These are phyloP conservation scores for Neofusicoccum parvum DNA, from an alignment of 2,329 filamentous ascomycete species.

Conservation along the genomic window DNA sequence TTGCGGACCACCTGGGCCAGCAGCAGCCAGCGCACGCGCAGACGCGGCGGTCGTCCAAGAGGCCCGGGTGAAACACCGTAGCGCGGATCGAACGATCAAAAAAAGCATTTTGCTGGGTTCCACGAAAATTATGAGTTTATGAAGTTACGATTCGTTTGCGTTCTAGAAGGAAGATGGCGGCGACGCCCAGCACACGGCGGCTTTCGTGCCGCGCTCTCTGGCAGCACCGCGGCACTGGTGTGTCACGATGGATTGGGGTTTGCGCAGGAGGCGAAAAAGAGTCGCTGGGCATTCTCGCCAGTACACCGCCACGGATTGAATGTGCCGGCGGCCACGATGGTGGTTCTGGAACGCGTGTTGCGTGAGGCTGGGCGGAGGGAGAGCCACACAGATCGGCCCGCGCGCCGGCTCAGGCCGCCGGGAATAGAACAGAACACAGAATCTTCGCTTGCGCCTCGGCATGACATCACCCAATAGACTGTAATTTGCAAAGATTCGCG, in stretches of 20 bases:
- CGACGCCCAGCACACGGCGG: background rate
- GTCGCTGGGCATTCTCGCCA: background rate
- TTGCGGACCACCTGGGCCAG: slow-evolving; percentile 52
- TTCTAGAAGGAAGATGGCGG: slow-evolving; percentile 5
- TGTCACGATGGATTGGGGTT: background rate
- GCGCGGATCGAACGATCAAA: background rate
- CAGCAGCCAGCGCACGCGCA: slow-evolving; percentile 24
- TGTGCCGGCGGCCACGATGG: background rate
- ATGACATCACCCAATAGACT: slow-evolving; percentile 14
- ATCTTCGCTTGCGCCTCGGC: background rate
- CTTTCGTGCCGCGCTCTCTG: background rate
- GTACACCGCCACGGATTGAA: slow-evolving; percentile 11
- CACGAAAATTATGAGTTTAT: slow-evolving; percentile 7
- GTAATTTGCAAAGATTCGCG: slow-evolving; percentile 7
- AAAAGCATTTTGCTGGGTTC: background rate
- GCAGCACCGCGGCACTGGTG: background rate
- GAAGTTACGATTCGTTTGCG: slow-evolving; percentile 3
- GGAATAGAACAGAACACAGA: slow-evolving; percentile 8
- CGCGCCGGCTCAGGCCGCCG: background rate
- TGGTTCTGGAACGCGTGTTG: slow-evolving; percentile 12
- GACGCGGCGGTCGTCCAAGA: slow-evolving; percentile 35
- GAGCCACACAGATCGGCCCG: slow-evolving; percentile 7
- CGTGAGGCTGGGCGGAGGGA: background rate
- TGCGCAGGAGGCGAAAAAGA: background rate
- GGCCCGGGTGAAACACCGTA: slow-evolving; percentile 28